Conservation (phyloP, 1,284 basidiomycete genomes). For the Tilletia setariae region DNA sequence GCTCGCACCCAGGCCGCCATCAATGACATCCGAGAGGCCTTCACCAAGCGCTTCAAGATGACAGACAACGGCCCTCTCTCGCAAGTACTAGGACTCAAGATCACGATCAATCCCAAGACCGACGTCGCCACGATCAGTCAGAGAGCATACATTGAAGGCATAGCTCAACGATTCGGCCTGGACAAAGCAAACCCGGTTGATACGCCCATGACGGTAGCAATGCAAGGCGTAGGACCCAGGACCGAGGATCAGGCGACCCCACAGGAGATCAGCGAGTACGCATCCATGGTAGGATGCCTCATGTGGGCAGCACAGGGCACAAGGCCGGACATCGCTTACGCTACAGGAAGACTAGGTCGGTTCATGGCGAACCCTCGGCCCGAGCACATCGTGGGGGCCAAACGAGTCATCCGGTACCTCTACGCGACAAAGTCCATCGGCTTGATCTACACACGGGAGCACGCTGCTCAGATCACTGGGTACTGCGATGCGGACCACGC, state of each 20-base stretch:
- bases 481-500: conserved; percentile 24
- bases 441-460: conserved; percentile 28
- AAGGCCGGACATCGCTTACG: conserved; percentile 57
- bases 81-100: neutral
- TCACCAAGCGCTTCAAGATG: neutral
- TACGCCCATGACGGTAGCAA: neutral
- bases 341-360: conserved; percentile 55
- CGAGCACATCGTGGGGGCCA: conserved; percentile 56
- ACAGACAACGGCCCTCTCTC: neutral
- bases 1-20: neutral
- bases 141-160: too few relatives aligned
- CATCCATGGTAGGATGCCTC: conserved; percentile 53
- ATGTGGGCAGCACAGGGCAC: too few relatives aligned
- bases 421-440: conserved; percentile 58
- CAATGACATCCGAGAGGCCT: neutral
- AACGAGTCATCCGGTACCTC: conserved; percentile 58
- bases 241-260: neutral
- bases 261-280: neutral
- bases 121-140: neutral
- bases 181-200: neutral
- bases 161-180: neutral
- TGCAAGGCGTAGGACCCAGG: neutral
- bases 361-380: conserved; percentile 43
- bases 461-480: neutral
- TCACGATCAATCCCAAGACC: neutral